phyloP scores from a whole-genome alignment of 2,329 filamentous ascomycete species.

The Colletotrichum lentis region DNA sequence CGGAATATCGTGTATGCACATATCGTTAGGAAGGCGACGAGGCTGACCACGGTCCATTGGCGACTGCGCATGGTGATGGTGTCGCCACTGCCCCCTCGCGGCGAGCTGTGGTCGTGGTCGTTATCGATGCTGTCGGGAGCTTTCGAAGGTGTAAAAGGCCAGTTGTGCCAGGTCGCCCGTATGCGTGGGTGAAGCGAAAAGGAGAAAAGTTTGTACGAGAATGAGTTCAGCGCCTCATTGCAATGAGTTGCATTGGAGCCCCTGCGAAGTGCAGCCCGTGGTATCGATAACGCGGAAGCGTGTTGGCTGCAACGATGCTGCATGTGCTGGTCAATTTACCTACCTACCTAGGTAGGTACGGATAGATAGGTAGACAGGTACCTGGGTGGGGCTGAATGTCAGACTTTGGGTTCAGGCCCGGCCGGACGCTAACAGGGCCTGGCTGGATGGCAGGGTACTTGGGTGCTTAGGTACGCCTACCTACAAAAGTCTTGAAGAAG shows the following conservation, averaged over 20 bases:
- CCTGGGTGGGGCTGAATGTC: background rate
- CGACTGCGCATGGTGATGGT: constrained; percentile 48
- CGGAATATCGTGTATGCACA: constrained; percentile 47
- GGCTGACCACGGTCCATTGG: constrained; percentile 48
- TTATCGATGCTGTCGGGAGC: constrained; percentile 8
- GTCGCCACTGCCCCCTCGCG: constrained; percentile 18
- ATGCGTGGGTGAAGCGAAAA: background rate
- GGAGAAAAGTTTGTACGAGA: background rate
- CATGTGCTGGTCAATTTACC: constrained; percentile 5
- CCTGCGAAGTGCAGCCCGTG: constrained; percentile 3
- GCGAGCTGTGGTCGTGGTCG: constrained; percentile 16
- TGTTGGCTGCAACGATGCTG: background rate
- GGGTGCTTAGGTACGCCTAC: background rate
- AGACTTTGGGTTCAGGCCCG: constrained; percentile 3
- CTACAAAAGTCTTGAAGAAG: too few species aligned
- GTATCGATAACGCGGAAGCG: background rate
- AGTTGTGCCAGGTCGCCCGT: constrained; percentile 4
- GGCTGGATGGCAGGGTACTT: too few species aligned
- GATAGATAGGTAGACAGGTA: too few species aligned
- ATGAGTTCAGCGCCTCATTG: constrained; percentile 22
- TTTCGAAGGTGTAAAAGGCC: background rate
- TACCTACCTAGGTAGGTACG: too few species aligned
- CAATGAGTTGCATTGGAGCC: constrained; percentile 5
- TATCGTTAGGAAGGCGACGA: constrained; percentile 50
- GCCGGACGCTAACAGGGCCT: constrained; percentile 19